Base-by-base conservation (phyloP, 192 early-diverging fungal species). In the Coemansia sp. region DNA sequence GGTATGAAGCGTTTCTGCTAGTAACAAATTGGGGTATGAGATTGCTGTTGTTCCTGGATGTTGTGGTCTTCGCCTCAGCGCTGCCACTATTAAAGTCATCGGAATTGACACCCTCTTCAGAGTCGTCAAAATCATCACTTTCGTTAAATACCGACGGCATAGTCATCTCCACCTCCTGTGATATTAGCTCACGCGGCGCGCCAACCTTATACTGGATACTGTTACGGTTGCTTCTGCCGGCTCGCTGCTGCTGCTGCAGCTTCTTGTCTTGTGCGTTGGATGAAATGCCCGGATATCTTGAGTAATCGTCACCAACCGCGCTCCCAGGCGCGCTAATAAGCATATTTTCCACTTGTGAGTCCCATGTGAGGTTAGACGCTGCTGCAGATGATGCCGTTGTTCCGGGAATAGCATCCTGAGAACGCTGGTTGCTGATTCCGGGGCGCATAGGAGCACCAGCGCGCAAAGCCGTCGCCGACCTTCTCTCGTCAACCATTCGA, bases 191-290 rank as follows among this genome's bases (percentile, higher is more conserved):
- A 14, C 77, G 73, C 17, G 82, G 82, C 5, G 82, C 82, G n/a
- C 74, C 70, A 19, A 76, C 77, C 12, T 71, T 75, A 68, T 84
- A 84, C 68, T 84, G 77, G 20, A 78, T 77, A 67, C 77, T 84
- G 74, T 81, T 84, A 50, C 83, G 74, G 68, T 81, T 82, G 68
- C 69, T 75, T 41, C 71, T 61, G 55, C 76, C 64, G 8, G n/a
- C 25, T 41, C 43, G 65, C n/a, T 60, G 66, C 42, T 60, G 56
- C 59, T 65, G 68, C 58, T 68, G 40, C 41, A 20, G 44, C 50
- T 49, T 20, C 50, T 74, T 60, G 22, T 41, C 46, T 5, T 78
- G 60, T 25, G 67, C 41, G 8, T 66, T 64, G 16, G 66, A 38
- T 41, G 61, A 22, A 48, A 80, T 68, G 41, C 65, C 72, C 0